A percentile compares a stretch with the other conserved stretches of the same genome.
These are phyloP conservation scores for Hymenoscyphus repandus DNA, from an alignment of 2,329 filamentous ascomycete species.

Conservation along the genomic window DNA sequence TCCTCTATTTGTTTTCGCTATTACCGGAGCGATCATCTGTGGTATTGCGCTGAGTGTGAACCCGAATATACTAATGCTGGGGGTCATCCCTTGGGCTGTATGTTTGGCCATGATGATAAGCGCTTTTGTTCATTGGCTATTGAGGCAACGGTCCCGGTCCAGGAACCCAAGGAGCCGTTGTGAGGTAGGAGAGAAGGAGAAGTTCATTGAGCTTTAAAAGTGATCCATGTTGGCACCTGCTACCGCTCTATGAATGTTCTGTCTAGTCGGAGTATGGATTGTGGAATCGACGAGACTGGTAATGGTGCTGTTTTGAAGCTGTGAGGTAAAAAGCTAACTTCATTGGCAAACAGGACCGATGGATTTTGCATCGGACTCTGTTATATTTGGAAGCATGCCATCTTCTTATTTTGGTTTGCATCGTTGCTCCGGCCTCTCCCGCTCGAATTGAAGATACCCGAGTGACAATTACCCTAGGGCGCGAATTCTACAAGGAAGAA, in stretches of 20 bases:
- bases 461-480: too few relatives aligned
- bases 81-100: conserved; percentile 33
- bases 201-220: background rate
- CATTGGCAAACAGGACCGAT: background rate
- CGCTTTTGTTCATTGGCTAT: conserved; percentile 25
- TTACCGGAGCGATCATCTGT: conserved; percentile 21
- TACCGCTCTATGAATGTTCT: background rate
- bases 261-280: background rate
- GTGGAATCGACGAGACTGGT: background rate
- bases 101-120: conserved; percentile 34
- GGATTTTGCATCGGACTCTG: background rate
- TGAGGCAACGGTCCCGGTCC: conserved; percentile 13
- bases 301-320: background rate
- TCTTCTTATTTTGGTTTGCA: too few relatives aligned
- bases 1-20: conserved; percentile 28
- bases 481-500: too few relatives aligned
- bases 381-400: too few relatives aligned
- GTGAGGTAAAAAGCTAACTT: background rate
- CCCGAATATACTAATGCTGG: conserved; percentile 32
- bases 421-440: too few relatives aligned
- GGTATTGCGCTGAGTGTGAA: conserved; percentile 26
- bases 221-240: background rate
- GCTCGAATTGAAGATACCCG: too few relatives aligned
- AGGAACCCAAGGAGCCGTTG: conserved; percentile 12
- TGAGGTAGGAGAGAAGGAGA: conserved; percentile 14